A percentile compares a stretch with the other conserved stretches of the same genome.
These are phyloP conservation scores for Claviceps arundinis DNA, from an alignment of 2,329 filamentous ascomycete species.

Conservation along the genomic window DNA sequence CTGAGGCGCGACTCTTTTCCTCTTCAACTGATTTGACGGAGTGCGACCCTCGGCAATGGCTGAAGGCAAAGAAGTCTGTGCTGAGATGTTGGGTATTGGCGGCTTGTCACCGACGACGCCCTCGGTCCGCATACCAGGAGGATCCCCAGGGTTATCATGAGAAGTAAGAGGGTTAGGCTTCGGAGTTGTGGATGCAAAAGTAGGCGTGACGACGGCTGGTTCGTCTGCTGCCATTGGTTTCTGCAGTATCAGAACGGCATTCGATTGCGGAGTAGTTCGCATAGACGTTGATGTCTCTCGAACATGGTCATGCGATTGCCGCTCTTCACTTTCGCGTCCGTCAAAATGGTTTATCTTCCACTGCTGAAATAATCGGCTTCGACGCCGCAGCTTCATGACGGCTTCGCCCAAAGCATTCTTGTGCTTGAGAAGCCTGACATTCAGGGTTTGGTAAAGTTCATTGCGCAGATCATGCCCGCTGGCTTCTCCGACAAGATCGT, in stretches of 20 bases:
- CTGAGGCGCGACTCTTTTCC: constrained; percentile 15
- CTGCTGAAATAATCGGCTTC: constrained; percentile 34
- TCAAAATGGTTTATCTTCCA: constrained; percentile 13
- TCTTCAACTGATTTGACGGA: constrained; percentile 13
- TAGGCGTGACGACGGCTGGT: background rate
- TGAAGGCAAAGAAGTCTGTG: background rate
- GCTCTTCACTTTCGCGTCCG: background rate
- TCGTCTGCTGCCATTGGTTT: background rate
- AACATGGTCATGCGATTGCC: background rate
- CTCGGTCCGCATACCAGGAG: background rate
- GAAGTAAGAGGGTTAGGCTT: background rate
- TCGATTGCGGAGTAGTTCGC: constrained; percentile 2
- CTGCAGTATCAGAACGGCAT: background rate
- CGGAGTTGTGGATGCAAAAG: background rate
- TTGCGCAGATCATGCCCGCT: constrained; percentile 17
- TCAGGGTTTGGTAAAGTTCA: constrained; percentile 40
- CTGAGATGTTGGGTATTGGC: background rate
- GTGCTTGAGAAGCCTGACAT: constrained; percentile 43
- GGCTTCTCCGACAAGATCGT: constrained; percentile 31
- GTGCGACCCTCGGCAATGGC: constrained; percentile 3
- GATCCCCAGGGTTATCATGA: background rate
- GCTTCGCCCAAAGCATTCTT: constrained; percentile 43
- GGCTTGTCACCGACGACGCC: background rate
- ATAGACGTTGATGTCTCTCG: background rate
- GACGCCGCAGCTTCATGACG: constrained; percentile 40